Evolutionary conservation across 805 yeast species (phyloP).

Genomic region (Suhomyces vadensis): DNA sequence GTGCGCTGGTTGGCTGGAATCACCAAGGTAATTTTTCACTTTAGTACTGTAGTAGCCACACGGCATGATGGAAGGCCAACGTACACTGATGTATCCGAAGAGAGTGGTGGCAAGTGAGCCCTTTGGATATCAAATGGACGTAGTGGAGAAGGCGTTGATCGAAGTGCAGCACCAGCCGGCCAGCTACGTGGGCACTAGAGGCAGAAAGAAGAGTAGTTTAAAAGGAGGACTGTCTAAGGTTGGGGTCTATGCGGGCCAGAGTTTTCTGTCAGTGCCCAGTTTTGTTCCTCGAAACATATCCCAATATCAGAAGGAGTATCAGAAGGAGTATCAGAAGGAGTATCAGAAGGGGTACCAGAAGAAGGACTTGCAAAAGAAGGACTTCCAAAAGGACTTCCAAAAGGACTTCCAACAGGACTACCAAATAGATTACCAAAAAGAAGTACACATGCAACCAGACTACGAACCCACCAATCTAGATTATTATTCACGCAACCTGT

Average conservation of each 20-base stretch:
- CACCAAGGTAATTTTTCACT: constrained; percentile 1
- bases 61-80: background rate
- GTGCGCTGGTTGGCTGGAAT: background rate
- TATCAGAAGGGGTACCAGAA: background rate
- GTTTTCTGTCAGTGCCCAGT: background rate
- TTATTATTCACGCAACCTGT: too few relatives aligned
- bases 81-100: constrained; percentile 17
- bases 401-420: too few relatives aligned
- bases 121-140: constrained; percentile 35
- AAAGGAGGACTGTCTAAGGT: background rate
- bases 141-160: constrained; percentile 31
- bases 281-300: constrained; percentile 1
- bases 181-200: constrained; percentile 8
- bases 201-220: constrained; percentile 2
- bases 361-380: too few relatives aligned
- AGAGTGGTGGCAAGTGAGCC: constrained; percentile 31
- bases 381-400: too few relatives aligned
- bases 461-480: too few relatives aligned
- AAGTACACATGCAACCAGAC: too few relatives aligned
- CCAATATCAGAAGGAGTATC: background rate
- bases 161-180: constrained; percentile 37
- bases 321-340: background rate
- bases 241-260: background rate
- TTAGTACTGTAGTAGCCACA: too few relatives aligned
- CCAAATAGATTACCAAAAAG: too few relatives aligned